Base-by-base conservation (phyloP, 2,329 filamentous ascomycete genomes). In the Colletotrichum agaves region DNA sequence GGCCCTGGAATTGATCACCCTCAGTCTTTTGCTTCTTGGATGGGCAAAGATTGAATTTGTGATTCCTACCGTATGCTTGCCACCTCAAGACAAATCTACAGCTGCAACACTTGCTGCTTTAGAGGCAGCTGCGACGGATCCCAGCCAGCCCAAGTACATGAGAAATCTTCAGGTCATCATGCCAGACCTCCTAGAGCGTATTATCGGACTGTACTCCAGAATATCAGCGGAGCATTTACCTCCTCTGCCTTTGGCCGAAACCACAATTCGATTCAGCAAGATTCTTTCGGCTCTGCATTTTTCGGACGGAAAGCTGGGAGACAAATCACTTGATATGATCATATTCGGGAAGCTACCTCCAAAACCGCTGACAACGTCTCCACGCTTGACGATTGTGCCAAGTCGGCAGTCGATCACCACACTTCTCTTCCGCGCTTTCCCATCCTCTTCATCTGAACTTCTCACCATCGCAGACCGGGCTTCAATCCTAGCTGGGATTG, bases 21-120 rank as follows among this genome's bases (percentile, higher is more conserved):
- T 97, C 27, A 93, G 91, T 74, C 85, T 98, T 72, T 76, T 98
- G 44, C 87, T 98, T 73, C 88, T 97, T 69, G 92, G 90, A 33
- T 97, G 94, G 92, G 88, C 91, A 39, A 91, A 90, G 4, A 84
- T 95, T 73, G 92, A 96, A 74, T 98, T 98, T 73, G 87, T 90
- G 73, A 86, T 96, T n/a, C 88, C 88, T 2, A 77, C 81, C 10
- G 78, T 90, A 15, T 87, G 88, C 69, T 81, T 80, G 71, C 83
- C 79, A 63, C 82, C 76, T 71, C 87, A 81, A 23, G 87, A 88
- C 21, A 84, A 84, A 61, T 78, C 78, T 10, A 70, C 67, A 44
- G 46, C 69, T 4, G 60, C 69, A 7, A 70, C 35, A 41, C 35
- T 65, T 10, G 71, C 71, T 0, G 72, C 72, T 0, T 59, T 73